phyloP scores from a whole-genome alignment of 345 rosid species.

The Melaleuca quinquenervia region DNA sequence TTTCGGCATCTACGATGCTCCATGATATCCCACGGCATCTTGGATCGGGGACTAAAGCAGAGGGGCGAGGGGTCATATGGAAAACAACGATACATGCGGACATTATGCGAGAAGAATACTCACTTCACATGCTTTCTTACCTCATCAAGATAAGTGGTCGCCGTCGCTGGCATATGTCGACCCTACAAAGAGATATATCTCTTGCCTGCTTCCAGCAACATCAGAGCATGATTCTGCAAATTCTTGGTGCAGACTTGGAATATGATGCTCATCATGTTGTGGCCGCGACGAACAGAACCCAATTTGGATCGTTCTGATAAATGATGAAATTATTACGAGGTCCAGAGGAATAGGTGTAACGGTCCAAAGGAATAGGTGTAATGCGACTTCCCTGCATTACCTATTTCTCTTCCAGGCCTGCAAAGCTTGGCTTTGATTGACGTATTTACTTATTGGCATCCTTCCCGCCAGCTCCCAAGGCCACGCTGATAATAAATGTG shows the following conservation, averaged over 20 bases:
- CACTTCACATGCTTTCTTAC: neutral
- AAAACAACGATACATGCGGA: neutral
- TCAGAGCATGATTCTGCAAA: neutral
- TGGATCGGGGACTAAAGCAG: neutral
- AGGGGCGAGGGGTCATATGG: neutral
- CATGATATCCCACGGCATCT: neutral
- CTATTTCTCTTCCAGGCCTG: neutral
- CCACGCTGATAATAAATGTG: neutral
- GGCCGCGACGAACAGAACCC: neutral
- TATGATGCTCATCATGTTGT: neutral
- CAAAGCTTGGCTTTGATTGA: neutral
- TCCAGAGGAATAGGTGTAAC: neutral
- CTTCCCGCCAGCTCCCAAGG: neutral
- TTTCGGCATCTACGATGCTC: neutral
- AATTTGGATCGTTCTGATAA: neutral
- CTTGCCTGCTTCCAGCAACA: neutral
- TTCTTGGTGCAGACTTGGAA: neutral
- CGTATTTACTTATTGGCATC: neutral
- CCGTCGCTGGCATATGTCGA: neutral
- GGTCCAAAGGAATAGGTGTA: neutral
- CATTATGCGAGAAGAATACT: neutral
- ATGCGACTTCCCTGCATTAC: neutral
- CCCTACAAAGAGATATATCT: neutral
- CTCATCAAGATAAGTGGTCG: neutral
- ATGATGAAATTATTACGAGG: neutral